Evolutionary conservation across 148 eudicot species (phyloP), one percentile per base, ranked within the genome.

Genomic region (Rhododendron williamsianum): DNA sequence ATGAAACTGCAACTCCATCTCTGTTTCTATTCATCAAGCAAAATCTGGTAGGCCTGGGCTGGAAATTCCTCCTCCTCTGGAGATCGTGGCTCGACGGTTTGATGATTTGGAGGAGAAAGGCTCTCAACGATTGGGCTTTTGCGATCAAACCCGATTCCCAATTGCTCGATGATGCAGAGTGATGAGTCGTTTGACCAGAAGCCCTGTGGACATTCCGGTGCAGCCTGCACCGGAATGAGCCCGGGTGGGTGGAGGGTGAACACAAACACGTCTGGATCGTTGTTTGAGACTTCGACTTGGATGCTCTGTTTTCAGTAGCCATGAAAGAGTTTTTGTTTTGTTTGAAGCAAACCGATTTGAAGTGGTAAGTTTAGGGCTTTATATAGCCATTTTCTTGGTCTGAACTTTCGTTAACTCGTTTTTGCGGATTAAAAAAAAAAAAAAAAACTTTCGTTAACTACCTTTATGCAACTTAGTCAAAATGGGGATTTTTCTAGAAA

Each of bases 191-290:
- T 76, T 73, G 51, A 3, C 73, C 21, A 1, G 84, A 49, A 41
- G 33, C 76, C n/a, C 25, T 74, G 3, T 27, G 19, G 84, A 71
- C 54, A 35, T 18, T 87, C 60, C 92, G 89, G 87, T 92, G 94
- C 21, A 88, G 85, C 43, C 87, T 86, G 84, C 94, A 92, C 69
- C 94, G 87, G 89, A 92, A 92, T 18, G 94, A 92, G 38, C 93
- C 94, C 3, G 92, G 93, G 46, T 92, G 94, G 43, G 15, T 89
- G 33, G 94, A 89, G 18, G 94, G 94, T 49, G 94, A 91, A 67
- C 94, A 91, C 23, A 91, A 74, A 72, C 94, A 92, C 15, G 81
- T 88, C 4, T 87, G 82, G 9, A 6, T 46, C 63, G 67, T 79
- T 79, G 45, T 38, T 23, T 18, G 63, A 15, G 81, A 27, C 49